phyloP scores from a whole-genome alignment of 805 yeast species.

The Isabelozyma rhagii region DNA sequence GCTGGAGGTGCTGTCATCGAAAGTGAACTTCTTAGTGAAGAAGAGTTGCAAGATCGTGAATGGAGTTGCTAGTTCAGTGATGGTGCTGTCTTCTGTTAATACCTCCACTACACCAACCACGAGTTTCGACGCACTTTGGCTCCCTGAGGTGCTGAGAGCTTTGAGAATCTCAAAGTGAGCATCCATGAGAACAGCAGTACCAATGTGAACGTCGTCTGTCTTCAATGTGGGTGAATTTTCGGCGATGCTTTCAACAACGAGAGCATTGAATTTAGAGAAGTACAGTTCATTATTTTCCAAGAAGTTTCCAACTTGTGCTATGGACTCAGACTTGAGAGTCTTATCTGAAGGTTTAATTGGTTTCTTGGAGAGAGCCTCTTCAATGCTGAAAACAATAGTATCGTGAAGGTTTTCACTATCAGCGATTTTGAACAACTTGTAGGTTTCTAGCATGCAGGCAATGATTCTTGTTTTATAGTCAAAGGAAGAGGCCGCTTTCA shows the following conservation, averaged over 20 bases:
- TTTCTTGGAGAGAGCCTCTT: conserved; percentile 6
- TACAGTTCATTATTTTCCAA: background rate
- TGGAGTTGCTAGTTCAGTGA: conserved; percentile 3
- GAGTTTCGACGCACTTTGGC: background rate
- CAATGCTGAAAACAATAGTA: conserved; percentile 1
- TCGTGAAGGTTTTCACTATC: background rate
- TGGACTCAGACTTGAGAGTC: background rate
- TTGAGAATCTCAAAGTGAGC: conserved; percentile 8
- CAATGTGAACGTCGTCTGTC: conserved; percentile 5
- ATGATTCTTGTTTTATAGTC: conserved; percentile 16
- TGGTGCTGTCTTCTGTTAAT: conserved; percentile 4
- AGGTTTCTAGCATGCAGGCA: conserved; percentile 15
- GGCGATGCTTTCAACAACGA: background rate
- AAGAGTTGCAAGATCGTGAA: conserved; percentile 5
- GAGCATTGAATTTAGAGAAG: conserved; percentile 1
- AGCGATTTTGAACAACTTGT: background rate
- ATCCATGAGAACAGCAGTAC: conserved; percentile 5
- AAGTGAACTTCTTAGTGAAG: background rate
- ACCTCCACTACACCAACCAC: conserved; percentile 5
- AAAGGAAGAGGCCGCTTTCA: conserved; percentile 10
- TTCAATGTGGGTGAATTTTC: conserved; percentile 1
- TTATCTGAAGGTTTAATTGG: background rate
- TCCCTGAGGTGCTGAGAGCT: background rate
- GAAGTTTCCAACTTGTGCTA: conserved; percentile 1
- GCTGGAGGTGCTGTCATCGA: background rate